These are phyloP conservation scores for Auricularia heimuer DNA, from an alignment of 768 basidiomycete genomes.

Conservation along the genomic window DNA sequence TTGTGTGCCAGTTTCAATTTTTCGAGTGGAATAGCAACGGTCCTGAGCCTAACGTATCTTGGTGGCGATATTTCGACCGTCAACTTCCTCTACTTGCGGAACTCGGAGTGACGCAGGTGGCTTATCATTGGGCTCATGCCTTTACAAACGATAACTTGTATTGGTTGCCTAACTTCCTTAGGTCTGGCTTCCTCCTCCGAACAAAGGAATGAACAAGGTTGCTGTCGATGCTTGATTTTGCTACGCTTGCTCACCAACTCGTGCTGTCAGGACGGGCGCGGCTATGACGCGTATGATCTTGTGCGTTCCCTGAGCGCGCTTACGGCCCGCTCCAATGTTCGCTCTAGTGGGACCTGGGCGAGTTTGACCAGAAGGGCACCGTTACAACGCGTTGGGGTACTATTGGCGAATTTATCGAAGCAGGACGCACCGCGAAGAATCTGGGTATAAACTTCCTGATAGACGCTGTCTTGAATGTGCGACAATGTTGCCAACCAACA, in stretches of 20 bases:
- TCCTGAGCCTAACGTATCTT: constrained; percentile 29
- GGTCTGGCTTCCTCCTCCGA: constrained; percentile 75
- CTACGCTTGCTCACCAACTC: constrained; percentile 5
- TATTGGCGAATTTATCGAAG: constrained; percentile 63
- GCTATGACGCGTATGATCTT: constrained; percentile 77
- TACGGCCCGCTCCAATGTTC: neutral
- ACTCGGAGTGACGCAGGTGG: constrained; percentile 55
- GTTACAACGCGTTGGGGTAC: constrained; percentile 79
- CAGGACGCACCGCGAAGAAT: constrained; percentile 56
- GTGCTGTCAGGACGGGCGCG: constrained; percentile 47
- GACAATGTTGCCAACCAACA: constrained; percentile 5
- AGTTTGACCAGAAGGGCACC: constrained; percentile 69
- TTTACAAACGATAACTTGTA: neutral
- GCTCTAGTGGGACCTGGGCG: constrained; percentile 75
- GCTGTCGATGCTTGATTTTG: constrained; percentile 7
- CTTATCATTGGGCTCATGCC: neutral
- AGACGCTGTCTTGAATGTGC: constrained; percentile 84
- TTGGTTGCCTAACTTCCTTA: constrained; percentile 15
- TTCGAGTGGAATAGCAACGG: constrained; percentile 70
- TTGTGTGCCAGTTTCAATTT: constrained; percentile 52
- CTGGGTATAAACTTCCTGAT: constrained; percentile 68
- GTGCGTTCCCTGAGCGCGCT: constrained; percentile 28
- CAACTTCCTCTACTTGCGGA: constrained; percentile 54
- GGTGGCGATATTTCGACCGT: constrained; percentile 70
- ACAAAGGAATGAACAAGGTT: constrained; percentile 63